Evolutionary conservation across 2,329 filamentous ascomycete genomes (phyloP).

Genomic region (Aspergillus costaricaensis): DNA sequence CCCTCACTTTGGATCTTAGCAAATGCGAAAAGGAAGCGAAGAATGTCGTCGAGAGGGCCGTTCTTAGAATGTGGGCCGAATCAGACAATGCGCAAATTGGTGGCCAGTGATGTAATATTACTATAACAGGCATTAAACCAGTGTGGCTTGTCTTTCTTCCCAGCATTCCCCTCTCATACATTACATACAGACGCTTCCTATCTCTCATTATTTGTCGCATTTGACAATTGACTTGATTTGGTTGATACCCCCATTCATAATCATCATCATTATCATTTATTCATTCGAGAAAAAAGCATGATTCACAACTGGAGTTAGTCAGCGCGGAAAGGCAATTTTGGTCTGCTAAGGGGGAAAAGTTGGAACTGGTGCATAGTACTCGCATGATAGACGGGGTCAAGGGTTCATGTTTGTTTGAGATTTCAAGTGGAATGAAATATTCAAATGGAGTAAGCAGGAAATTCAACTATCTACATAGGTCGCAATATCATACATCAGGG

Average conservation of each 20-base stretch:
- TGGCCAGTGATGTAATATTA: conserved; percentile 9
- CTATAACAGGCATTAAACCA: not conserved
- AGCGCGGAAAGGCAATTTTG: conserved; percentile 10
- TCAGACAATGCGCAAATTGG: conserved; percentile 28
- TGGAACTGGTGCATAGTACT: not conserved
- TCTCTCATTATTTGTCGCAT: not conserved
- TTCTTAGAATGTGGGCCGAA: conserved; percentile 45
- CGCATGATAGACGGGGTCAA: not conserved
- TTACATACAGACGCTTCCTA: not conserved
- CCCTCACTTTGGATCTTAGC: conserved; percentile 41
- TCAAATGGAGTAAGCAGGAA: not conserved
- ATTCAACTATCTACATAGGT: not conserved
- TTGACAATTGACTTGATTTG: conserved; percentile 10
- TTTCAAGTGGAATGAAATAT: not conserved
- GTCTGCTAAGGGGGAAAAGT: not conserved
- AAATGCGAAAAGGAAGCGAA: conserved; percentile 45
- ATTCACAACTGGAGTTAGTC: conserved; percentile 31
- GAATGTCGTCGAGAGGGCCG: conserved; percentile 46
- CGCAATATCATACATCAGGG: not conserved
- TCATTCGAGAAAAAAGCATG: conserved; percentile 16
- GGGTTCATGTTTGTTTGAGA: not conserved
- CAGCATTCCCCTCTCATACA: not conserved
- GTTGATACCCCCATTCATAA: conserved; percentile 29
- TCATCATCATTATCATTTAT: conserved; percentile 12
- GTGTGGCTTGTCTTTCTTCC: not conserved